Evolutionary conservation across 1,284 basidiomycete species (phyloP).

Genomic region (Sutorius eximius): DNA sequence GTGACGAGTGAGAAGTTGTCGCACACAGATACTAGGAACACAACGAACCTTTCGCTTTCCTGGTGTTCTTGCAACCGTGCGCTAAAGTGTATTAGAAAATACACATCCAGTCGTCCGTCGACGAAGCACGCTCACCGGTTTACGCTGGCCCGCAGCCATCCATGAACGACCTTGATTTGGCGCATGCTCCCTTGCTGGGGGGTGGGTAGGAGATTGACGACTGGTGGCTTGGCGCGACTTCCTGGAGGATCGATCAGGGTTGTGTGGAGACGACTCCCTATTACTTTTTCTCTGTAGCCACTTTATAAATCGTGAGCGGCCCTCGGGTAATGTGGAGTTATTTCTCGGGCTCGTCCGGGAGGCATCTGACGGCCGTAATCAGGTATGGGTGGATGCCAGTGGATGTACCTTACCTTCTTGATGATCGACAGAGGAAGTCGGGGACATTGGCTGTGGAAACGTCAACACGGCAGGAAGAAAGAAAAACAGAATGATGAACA

Average conservation of each 20-base stretch:
- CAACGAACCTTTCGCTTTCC: not conserved
- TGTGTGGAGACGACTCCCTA: accelerated
- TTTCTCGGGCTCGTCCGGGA: no score
- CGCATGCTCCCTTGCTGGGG: not conserved
- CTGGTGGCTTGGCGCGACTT: not conserved
- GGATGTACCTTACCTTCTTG: not conserved
- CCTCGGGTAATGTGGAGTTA: no score
- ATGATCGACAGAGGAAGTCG: no score
- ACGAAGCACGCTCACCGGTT: not conserved
- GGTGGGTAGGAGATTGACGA: not conserved
- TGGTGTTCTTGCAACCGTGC: not conserved
- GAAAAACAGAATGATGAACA: not conserved
- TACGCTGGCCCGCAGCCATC: not conserved
- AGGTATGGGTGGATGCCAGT: not conserved
- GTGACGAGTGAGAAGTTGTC: not conserved
- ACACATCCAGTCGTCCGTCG: not conserved
- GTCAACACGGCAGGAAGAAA: not conserved
- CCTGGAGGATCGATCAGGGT: not conserved
- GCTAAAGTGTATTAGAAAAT: not conserved
- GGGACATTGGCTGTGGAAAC: not conserved
- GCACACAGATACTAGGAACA: not conserved
- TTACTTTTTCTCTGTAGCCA: not conserved
- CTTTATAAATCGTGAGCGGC: not conserved
- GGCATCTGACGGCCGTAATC: not conserved
- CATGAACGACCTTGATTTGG: not conserved